These are phyloP conservation scores for Hypoxylon sp. DNA, from an alignment of 2,329 filamentous ascomycete genomes.

Conservation along the genomic window DNA sequence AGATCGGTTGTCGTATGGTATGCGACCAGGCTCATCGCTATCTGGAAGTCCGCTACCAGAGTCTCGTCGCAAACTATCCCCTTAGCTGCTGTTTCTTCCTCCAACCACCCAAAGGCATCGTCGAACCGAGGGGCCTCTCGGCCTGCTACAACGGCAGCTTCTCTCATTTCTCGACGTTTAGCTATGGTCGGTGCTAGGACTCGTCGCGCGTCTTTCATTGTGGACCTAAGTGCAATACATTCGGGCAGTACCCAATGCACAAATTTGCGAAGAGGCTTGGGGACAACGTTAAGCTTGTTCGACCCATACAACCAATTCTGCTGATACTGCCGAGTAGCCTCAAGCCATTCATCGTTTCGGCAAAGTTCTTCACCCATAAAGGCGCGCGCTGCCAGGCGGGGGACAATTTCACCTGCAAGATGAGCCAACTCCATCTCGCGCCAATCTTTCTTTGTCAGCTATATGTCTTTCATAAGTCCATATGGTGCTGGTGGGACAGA, in stretches of 20 bases:
- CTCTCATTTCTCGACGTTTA: constrained; percentile 40
- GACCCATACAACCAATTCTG: constrained; percentile 52
- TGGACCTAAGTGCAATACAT: constrained; percentile 52
- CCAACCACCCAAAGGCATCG: constrained; percentile 59
- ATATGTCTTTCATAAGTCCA: neutral
- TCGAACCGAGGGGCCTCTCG: constrained; percentile 44
- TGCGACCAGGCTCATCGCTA: constrained; percentile 51
- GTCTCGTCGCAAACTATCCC: constrained; percentile 49
- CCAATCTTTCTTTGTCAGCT: constrained; percentile 56
- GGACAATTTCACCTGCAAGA: constrained; percentile 57
- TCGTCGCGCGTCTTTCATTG: constrained; percentile 50
- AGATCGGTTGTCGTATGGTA: constrained; percentile 57
- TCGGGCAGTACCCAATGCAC: constrained; percentile 61
- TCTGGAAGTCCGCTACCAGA: constrained; percentile 19
- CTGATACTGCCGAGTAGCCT: constrained; percentile 58
- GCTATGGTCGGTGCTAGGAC: constrained; percentile 44
- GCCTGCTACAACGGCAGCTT: constrained; percentile 38
- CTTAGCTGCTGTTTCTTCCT: constrained; percentile 52
- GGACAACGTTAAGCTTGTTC: constrained; percentile 56
- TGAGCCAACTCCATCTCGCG: constrained; percentile 53
- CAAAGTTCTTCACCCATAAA: constrained; percentile 62
- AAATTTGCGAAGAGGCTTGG: constrained; percentile 55
- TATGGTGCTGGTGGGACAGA: constrained; percentile 8
- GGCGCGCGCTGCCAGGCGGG: constrained; percentile 62
- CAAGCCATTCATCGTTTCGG: constrained; percentile 61